phyloP scores from a whole-genome alignment of 441 rosid species.

The Kokia cookei region DNA sequence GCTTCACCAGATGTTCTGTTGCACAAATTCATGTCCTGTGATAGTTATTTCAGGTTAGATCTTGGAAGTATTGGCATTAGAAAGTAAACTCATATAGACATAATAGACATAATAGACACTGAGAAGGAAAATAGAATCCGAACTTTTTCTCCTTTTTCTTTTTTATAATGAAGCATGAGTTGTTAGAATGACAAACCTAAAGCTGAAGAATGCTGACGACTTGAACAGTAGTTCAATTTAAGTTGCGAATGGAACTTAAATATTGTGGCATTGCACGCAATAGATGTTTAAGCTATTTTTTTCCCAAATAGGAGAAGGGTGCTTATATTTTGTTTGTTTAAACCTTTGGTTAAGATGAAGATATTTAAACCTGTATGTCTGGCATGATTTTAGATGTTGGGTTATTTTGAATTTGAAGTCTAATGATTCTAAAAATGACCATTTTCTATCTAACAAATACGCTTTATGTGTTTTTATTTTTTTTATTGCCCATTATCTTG shows the following conservation, averaged over 20 bases:
- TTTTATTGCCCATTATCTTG: not conserved
- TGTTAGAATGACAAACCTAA: not conserved
- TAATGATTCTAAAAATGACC: not conserved
- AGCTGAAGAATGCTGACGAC: not conserved
- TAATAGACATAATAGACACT: not conserved
- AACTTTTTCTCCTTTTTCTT: not conserved
- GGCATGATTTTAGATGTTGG: not conserved
- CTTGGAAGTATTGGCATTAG: not conserved
- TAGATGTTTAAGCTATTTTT: not conserved
- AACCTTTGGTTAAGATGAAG: not conserved
- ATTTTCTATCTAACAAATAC: not conserved
- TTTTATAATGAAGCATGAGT: not conserved
- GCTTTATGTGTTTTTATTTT: not conserved
- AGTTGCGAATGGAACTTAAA: not conserved
- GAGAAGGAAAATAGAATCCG: not conserved
- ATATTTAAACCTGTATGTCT: not conserved
- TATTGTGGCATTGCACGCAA: not conserved
- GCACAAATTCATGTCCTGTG: not conserved
- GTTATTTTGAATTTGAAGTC: not conserved
- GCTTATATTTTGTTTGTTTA: not conserved
- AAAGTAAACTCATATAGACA: not conserved
- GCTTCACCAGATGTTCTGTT: not conserved
- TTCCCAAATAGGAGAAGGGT: not conserved
- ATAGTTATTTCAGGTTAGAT: not conserved
- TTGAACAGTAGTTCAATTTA: not conserved